phyloP scores from a whole-genome alignment of 2,329 filamentous ascomycete genomes.

The Alternaria ventricosa region DNA sequence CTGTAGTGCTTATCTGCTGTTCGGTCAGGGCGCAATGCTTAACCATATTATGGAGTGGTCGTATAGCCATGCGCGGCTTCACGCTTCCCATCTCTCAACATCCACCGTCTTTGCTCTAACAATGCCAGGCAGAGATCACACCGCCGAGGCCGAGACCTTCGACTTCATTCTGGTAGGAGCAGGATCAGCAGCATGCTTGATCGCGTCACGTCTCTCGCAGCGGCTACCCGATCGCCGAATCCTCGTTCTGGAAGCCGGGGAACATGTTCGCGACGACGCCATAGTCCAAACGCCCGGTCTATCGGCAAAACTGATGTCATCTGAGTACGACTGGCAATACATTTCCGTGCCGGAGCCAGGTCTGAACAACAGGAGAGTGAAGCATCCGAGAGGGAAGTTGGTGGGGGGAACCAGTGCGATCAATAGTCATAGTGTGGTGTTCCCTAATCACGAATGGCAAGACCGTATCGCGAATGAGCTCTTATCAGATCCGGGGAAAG shows the following conservation, averaged over 20 bases:
- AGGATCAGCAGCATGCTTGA: slow-evolving; percentile 25
- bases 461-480: slow-evolving; percentile 22
- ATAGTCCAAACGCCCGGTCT: slow-evolving; percentile 23
- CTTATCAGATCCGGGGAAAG: slow-evolving; percentile 11
- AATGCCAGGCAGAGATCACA: neutral
- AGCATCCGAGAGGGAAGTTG: slow-evolving; percentile 26
- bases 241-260: slow-evolving; percentile 24
- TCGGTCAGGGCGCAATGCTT: neutral
- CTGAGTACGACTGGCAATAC: slow-evolving; percentile 21
- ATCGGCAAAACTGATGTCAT: slow-evolving; percentile 6
- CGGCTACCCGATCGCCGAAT: slow-evolving; percentile 14
- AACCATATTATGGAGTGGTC: neutral
- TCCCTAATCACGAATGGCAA: slow-evolving; percentile 26
- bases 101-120: neutral
- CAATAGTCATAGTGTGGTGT: slow-evolving; percentile 29
- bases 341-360: slow-evolving; percentile 15
- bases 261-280: slow-evolving; percentile 22
- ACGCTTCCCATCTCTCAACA: neutral
- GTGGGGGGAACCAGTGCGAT: slow-evolving; percentile 28
- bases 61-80: neutral
- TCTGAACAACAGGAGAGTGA: slow-evolving; percentile 17
- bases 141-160: slow-evolving; percentile 4
- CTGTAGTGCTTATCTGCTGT: neutral
- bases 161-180: slow-evolving; percentile 25
- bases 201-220: slow-evolving; percentile 26